These are phyloP conservation scores for Oryza meyeriana DNA, from an alignment of 176 grass and related monocot genomes.

Conservation along the genomic window DNA sequence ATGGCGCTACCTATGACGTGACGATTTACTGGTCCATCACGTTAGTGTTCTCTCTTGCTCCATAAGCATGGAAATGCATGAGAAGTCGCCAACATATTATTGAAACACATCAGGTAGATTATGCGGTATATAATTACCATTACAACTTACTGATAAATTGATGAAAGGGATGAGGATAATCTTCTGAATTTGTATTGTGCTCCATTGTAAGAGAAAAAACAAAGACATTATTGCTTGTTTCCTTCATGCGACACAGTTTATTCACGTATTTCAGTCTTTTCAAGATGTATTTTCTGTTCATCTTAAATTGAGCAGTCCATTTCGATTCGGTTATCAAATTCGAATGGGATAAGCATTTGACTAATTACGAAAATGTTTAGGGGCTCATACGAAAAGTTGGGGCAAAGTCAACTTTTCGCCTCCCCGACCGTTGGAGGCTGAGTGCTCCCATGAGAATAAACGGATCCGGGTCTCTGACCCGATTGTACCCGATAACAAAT, in stretches of 20 bases:
- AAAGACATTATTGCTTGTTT: too few relatives aligned
- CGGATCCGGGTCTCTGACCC: not conserved
- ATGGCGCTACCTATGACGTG: not conserved
- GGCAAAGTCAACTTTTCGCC: slow-evolving; percentile 5
- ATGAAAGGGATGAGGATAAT: too few relatives aligned
- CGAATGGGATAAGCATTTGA: not conserved
- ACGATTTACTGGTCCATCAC: not conserved
- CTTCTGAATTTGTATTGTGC: not conserved
- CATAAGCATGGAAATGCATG: not conserved
- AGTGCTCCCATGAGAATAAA: not conserved
- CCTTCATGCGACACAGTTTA: not conserved
- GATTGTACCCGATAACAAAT: not conserved
- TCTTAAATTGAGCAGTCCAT: not conserved
- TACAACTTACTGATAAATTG: too few relatives aligned
- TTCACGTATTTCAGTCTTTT: not conserved
- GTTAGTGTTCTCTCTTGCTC: too few relatives aligned
- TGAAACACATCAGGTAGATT: not conserved
- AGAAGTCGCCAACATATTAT: not conserved
- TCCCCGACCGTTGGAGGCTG: slow-evolving; percentile 5
- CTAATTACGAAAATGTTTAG: not conserved
- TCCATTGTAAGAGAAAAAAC: not conserved
- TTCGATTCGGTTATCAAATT: not conserved
- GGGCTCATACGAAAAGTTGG: not conserved
- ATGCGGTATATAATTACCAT: too few relatives aligned
- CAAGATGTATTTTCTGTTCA: not conserved